Evolutionary conservation across 495 filamentous ascomycete genomes (phyloP).

Genomic region (Aspergillus bridgeri): DNA sequence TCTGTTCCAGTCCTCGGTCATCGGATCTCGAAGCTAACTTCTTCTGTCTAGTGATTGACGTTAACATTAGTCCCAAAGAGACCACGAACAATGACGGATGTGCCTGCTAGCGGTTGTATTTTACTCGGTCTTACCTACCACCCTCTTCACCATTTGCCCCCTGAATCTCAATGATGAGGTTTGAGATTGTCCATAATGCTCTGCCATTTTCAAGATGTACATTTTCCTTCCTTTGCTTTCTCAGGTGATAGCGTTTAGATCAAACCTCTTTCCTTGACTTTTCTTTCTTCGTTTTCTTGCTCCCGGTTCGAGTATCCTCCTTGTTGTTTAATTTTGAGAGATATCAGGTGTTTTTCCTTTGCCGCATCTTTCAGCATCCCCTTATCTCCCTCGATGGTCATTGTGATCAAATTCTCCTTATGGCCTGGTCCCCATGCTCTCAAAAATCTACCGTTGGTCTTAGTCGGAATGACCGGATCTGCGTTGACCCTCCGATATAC

Average conservation of each 20-base stretch:
- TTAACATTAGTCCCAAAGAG: conserved; percentile 77
- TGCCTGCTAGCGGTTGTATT: conserved; percentile 57
- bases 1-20: neutral
- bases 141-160: conserved; percentile 9
- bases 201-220: conserved; percentile 41
- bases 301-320: neutral
- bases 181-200: conserved; percentile 42
- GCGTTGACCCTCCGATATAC: neutral
- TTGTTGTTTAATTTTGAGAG: neutral
- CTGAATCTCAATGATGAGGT: conserved; percentile 30
- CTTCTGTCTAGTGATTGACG: conserved; percentile 74
- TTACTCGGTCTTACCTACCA: conserved; percentile 5
- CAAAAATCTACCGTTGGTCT: neutral
- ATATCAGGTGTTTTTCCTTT: neutral
- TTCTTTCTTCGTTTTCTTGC: neutral
- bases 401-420: neutral
- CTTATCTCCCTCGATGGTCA: neutral
- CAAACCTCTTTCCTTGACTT: conserved; percentile 13
- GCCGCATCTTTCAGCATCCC: neutral
- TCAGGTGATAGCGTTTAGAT: conserved; percentile 29
- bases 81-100: conserved; percentile 74
- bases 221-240: conserved; percentile 29
- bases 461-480: neutral
- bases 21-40: conserved; percentile 15
- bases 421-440: neutral